These are phyloP conservation scores for Termitomyces sp. DNA, from an alignment of 768 basidiomycete species.

Conservation along the genomic window DNA sequence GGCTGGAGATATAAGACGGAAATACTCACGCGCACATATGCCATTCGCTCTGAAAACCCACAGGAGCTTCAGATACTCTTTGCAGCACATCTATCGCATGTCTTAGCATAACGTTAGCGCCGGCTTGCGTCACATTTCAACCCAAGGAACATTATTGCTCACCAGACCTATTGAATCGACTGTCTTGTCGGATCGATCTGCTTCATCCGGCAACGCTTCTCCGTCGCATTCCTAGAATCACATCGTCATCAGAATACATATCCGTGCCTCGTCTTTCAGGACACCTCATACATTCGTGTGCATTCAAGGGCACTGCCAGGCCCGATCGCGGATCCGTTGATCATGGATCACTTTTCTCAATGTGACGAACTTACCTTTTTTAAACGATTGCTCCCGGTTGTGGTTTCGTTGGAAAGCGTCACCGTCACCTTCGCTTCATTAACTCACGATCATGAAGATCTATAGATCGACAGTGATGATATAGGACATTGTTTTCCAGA, in stretches of 20 bases:
- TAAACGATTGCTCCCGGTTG: neutral
- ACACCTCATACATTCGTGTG: neutral
- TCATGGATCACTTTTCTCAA: neutral
- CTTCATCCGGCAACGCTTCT: neutral
- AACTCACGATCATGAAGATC: neutral
- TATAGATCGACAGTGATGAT: neutral
- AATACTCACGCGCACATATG: neutral
- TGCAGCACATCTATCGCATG: neutral
- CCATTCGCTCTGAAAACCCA: neutral
- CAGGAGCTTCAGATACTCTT: neutral
- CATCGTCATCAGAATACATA: neutral
- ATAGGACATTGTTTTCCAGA: neutral
- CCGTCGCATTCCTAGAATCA: neutral
- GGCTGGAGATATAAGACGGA: neutral
- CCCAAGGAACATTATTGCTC: neutral
- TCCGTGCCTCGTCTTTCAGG: neutral
- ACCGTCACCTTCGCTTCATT: neutral
- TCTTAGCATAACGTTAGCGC: neutral
- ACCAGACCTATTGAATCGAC: neutral
- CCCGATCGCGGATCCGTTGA: conserved; percentile 1
- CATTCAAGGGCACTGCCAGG: neutral
- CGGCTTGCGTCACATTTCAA: neutral
- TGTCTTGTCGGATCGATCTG: too few species aligned
- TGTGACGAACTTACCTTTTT: neutral
- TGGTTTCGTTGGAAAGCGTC: neutral